Percentiles rank a stretch among this genome's conserved stretches.
These are phyloP conservation scores for Pythium pectinolyticum DNA, from an alignment of 352 stramenopile genomes.

Conservation along the genomic window DNA sequence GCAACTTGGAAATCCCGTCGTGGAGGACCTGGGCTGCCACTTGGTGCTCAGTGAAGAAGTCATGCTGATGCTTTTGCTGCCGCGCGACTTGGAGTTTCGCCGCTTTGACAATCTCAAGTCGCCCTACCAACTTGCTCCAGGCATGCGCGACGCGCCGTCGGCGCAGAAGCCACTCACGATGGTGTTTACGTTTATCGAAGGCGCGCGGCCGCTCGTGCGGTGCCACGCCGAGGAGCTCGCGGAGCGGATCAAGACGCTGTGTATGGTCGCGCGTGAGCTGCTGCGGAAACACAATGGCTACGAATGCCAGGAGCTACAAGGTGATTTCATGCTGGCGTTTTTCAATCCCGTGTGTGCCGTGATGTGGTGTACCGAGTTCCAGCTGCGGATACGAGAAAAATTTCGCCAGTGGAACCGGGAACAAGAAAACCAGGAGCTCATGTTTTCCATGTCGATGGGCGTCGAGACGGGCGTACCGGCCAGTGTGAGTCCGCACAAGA, in stretches of 20 bases:
- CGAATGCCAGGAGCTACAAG: constrained; percentile 86
- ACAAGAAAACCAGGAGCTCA: constrained; percentile 74
- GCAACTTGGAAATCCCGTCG: constrained; percentile 82
- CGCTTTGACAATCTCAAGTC: constrained; percentile 77
- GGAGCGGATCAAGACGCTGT: constrained; percentile 84
- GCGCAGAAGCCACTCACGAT: constrained; percentile 81
- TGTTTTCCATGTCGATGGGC: constrained; percentile 88
- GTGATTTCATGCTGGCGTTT: constrained; percentile 89
- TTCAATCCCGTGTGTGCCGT: constrained; percentile 81
- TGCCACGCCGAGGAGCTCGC: constrained; percentile 82
- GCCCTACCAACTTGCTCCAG: constrained; percentile 63
- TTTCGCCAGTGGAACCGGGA: constrained; percentile 78
- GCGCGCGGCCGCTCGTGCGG: constrained; percentile 73
- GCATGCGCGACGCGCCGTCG: constrained; percentile 81
- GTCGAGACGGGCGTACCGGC: constrained; percentile 81
- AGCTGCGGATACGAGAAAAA: constrained; percentile 73
- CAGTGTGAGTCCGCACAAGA: constrained; percentile 87
- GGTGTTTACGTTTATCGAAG: constrained; percentile 90
- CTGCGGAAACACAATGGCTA: constrained; percentile 84
- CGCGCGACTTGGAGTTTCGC: constrained; percentile 72
- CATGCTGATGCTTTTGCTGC: constrained; percentile 77
- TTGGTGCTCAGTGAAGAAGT: constrained; percentile 72
- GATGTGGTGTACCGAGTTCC: constrained; percentile 86
- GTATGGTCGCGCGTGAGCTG: constrained; percentile 71
- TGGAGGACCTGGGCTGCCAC: constrained; percentile 84